Conservation (phyloP, 2,329 filamentous ascomycete species). For the Fusarium verticillioides region DNA sequence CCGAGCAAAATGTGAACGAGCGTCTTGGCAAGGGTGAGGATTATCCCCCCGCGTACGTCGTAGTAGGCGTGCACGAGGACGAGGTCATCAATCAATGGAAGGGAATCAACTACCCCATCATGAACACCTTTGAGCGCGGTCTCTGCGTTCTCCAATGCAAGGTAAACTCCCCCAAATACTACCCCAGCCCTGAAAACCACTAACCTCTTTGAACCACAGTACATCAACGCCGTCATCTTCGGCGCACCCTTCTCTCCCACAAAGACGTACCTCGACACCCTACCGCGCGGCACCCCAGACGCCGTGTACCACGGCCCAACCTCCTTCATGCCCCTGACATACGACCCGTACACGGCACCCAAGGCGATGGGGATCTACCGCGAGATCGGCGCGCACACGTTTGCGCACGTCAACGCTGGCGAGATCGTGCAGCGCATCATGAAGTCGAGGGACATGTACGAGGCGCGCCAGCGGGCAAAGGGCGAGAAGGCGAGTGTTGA, state of each 20-base stretch:
- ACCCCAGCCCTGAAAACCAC: background rate
- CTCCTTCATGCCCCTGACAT: conserved; percentile 83
- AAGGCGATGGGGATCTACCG: conserved; percentile 87
- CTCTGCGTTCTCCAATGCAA: conserved; percentile 96
- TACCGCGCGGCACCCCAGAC: conserved; percentile 79
- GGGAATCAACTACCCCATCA: conserved; percentile 98
- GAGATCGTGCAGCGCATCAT: conserved; percentile 93
- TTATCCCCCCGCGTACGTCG: conserved; percentile 85
- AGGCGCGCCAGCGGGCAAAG: conserved; percentile 91
- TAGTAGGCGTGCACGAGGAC: conserved; percentile 94
- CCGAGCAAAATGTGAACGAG: conserved; percentile 69
- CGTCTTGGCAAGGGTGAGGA: conserved; percentile 75
- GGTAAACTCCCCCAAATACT: conserved; percentile 56
- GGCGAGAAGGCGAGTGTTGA: conserved; percentile 86
- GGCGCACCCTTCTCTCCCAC: conserved; percentile 89
- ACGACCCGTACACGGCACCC: conserved; percentile 83
- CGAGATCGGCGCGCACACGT: conserved; percentile 80
- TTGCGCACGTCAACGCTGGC: conserved; percentile 88
- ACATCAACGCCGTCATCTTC: conserved; percentile 88
- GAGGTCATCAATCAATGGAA: conserved; percentile 96
- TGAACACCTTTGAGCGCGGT: conserved; percentile 98
- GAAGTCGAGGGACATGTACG: conserved; percentile 86
- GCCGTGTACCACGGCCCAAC: conserved; percentile 98
- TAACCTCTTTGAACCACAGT: conserved; percentile 60
- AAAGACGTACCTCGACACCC: conserved; percentile 77